Evolutionary conservation across 2,329 filamentous ascomycete species (phyloP), one percentile per base, ranked within the genome.

Genomic region (Colletotrichum chrysophilum): DNA sequence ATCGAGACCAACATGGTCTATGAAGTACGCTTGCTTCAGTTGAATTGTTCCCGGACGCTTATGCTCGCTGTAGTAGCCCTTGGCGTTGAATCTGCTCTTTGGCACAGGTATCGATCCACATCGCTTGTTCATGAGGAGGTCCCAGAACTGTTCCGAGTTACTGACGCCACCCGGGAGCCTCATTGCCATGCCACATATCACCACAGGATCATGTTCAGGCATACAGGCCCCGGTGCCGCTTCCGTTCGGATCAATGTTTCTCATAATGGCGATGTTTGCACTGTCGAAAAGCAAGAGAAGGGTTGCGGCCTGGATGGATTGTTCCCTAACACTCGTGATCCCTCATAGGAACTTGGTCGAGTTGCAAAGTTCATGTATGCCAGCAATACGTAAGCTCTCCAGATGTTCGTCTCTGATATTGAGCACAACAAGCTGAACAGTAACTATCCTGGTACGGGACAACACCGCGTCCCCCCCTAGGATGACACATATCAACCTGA

Each of bases 121-220:
- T 13, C 66, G 32, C 66, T 70, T 70, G 6, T 61, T 21, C 9
- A 61, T 21, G 9, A 70, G 32, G 13, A 62, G 10, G 5, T 70
- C 66, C 66, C 66, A 70, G 18, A 70, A n/a, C 16, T 70, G 16
- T 32, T 70, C 52, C 8, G 52, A 18, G 21, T 61, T 70, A 26
- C 26, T 38, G 26, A 70, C 66, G 30, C 66, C 56, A 7, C 66
- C 66, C 6, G 32, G 66, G 6, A 70, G 66, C 34, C 66, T 70
- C 66, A 70, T 70, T 10, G 66, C 66, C 66, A 70, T 70, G 66
- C 66, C 66, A 43, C 52, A 58, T 9, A 70, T 43, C n/a, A 61
- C 66, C 10, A 70, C 56, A 13, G 66, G 56, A 26, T 70, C 66
- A 16, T 58, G 13, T 24, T 58, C 55, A 58, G 38, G 18, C 38